Evolutionary conservation across 192 early-diverging fungal species (phyloP).

Genomic region (Radiomyces spectabilis): DNA sequence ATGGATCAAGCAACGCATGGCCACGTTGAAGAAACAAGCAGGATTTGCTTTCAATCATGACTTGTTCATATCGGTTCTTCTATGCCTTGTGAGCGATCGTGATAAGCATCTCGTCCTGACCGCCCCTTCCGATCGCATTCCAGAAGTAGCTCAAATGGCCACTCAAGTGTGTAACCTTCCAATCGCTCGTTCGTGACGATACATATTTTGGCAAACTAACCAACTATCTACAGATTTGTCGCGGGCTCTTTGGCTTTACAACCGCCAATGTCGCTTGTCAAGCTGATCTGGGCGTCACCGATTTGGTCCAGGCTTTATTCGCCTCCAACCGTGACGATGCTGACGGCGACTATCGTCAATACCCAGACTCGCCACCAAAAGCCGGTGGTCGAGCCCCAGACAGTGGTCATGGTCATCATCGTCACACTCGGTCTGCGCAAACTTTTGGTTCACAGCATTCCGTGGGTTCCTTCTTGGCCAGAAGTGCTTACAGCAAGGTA

Average conservation of each 20-base stretch:
- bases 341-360: background rate
- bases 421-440: too few relatives aligned
- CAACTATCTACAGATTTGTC: conserved; percentile 24
- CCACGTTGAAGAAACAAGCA: conserved; percentile 28
- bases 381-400: too few relatives aligned
- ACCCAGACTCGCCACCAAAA: too few relatives aligned
- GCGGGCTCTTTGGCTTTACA: conserved; percentile 35
- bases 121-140: conserved; percentile 23
- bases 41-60: conserved; percentile 41
- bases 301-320: conserved; percentile 18
- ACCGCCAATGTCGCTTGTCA: conserved; percentile 37
- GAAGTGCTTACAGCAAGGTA: too few relatives aligned
- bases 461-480: too few relatives aligned
- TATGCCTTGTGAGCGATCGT: conserved; percentile 39
- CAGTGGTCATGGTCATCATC: too few relatives aligned
- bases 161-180: conserved; percentile 30
- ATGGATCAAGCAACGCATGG: conserved; percentile 41
- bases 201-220: background rate
- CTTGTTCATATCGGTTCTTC: conserved; percentile 45
- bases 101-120: conserved; percentile 45
- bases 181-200: too few relatives aligned
- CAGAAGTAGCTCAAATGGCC: conserved; percentile 36
- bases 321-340: conserved; percentile 5
- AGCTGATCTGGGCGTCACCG: conserved; percentile 22
- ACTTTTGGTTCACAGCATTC: too few relatives aligned